Percentiles rank a stretch among this genome's conserved stretches.
phyloP scores from a whole-genome alignment of 768 basidiomycete genomes.

The Pleurotus platypus region DNA sequence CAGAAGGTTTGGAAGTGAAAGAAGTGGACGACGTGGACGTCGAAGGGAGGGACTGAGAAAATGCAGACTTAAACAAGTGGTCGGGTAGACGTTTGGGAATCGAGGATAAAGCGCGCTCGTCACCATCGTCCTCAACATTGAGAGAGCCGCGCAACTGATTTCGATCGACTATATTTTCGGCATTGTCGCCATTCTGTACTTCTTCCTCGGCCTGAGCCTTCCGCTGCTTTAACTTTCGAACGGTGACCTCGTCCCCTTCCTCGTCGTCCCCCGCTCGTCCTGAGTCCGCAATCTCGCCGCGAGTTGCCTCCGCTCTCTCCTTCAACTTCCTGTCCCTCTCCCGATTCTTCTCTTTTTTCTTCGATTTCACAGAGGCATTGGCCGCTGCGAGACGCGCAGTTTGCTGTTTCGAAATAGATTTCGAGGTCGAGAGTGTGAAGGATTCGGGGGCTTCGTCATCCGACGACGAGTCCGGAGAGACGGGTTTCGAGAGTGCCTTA shows the following conservation, averaged over 20 bases:
- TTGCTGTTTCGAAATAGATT: slow-evolving; percentile 32
- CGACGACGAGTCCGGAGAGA: slow-evolving; percentile 12
- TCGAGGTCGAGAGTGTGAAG: slow-evolving; percentile 43
- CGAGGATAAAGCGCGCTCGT: slow-evolving; percentile 16
- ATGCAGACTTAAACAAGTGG: slow-evolving; percentile 58
- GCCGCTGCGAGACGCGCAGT: slow-evolving; percentile 33
- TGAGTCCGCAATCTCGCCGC: slow-evolving; percentile 16
- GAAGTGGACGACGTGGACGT: too few relatives aligned
- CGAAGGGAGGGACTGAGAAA: slow-evolving; percentile 25
- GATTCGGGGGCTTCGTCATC: slow-evolving; percentile 50
- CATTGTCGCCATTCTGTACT: slow-evolving; percentile 18
- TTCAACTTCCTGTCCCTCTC: slow-evolving; percentile 47
- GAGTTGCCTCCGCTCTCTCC: slow-evolving; percentile 33
- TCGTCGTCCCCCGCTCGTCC: slow-evolving; percentile 23
- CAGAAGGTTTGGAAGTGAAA: slow-evolving; percentile 14
- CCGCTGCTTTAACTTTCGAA: slow-evolving; percentile 19
- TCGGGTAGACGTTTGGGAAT: slow-evolving; percentile 55
- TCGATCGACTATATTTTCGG: slow-evolving; percentile 17
- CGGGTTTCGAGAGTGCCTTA: too few relatives aligned
- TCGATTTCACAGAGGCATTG: slow-evolving; percentile 33
- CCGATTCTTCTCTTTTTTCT: slow-evolving; percentile 41
- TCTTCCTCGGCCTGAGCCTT: slow-evolving; percentile 9
- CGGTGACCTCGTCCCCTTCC: slow-evolving; percentile 19
- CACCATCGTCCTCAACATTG: slow-evolving; percentile 19
- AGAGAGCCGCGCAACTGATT: slow-evolving; percentile 10